Evolutionary conservation across 495 filamentous ascomycete genomes (phyloP).

Genomic region (Penicillium paradoxum): DNA sequence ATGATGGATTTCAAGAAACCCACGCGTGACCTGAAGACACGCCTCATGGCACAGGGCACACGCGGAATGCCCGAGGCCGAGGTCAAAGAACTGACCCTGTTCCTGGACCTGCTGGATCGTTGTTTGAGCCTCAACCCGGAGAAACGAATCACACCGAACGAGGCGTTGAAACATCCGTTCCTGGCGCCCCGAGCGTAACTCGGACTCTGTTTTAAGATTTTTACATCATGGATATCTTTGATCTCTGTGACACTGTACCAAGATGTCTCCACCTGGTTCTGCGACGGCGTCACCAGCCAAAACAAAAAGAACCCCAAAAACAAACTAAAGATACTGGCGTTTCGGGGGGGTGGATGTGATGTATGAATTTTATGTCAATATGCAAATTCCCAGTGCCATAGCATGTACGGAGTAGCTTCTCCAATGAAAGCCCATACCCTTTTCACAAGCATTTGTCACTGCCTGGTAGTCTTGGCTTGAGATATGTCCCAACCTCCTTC

Average conservation of each 20-base stretch:
- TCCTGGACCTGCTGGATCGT: conserved; percentile 79
- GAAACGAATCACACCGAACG: conserved; percentile 77
- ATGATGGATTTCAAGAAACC: conserved; percentile 73
- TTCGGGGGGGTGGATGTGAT: background rate
- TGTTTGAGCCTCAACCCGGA: conserved; percentile 91
- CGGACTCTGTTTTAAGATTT: no score
- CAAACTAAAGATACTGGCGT: background rate
- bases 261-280: no score
- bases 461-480: no score
- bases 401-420: background rate
- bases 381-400: background rate
- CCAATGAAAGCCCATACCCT: background rate
- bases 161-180: conserved; percentile 88
- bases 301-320: no score
- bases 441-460: no score
- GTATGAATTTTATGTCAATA: background rate
- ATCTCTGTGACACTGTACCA: no score
- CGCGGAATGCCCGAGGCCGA: conserved; percentile 67
- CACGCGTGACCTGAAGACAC: conserved; percentile 71
- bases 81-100: conserved; percentile 70
- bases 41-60: conserved; percentile 67
- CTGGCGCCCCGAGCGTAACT: conserved; percentile 35
- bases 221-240: no score
- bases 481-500: no score
- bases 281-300: no score